Base-by-base conservation (phyloP, 2,329 filamentous ascomycete genomes). In the Penicillium sp. region DNA sequence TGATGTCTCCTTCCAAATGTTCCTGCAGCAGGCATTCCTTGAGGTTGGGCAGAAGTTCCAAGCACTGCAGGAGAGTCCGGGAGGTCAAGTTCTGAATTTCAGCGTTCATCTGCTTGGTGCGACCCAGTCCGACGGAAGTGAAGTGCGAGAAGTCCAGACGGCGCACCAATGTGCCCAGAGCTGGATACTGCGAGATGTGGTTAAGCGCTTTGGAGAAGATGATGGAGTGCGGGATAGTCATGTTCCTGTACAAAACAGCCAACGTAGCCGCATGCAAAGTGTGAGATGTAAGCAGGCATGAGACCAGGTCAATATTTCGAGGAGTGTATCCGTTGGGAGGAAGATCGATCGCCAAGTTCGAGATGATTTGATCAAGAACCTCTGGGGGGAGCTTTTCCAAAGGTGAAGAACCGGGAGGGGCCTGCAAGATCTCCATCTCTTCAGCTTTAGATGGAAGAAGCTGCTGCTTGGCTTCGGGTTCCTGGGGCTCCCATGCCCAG, bases 131-230 rank as follows among this genome's bases (percentile, higher is more conserved):
- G 46, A 86, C 83, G 18, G 87, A 88, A 66, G 89, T 91, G 72
- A 91, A 91, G 74, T 91, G 88, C 54, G 87, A 90, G 63, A 93
- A 91, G 72, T 93, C 88, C 38, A 92, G 75, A 42, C 88, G 84
- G 50, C 86, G 83, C 37, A 92, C 87, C 60, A 91, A 82, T 34
- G 82, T 85, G 38, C 88, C 88, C 46, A 91, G 76, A 8, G 82
- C 76, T 2, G 82, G 80, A 65, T 90, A 83, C 50, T 80, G 73
- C 38, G 76, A 74, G 56, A 92, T 76, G 62, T 88, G 87, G 50
- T 77, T 76, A 41, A 90, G 79, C 59, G 90, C 89, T 71, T 92
- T 92, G 64, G 84, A 84, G 72, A 91, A 93, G 66, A 90, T 89
- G 52, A 83, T 77, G 22, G 88, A 92, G 75, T 91, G 88, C 5